phyloP scores from a whole-genome alignment of 2,329 filamentous ascomycete genomes.

The Simplicillium sp. region DNA sequence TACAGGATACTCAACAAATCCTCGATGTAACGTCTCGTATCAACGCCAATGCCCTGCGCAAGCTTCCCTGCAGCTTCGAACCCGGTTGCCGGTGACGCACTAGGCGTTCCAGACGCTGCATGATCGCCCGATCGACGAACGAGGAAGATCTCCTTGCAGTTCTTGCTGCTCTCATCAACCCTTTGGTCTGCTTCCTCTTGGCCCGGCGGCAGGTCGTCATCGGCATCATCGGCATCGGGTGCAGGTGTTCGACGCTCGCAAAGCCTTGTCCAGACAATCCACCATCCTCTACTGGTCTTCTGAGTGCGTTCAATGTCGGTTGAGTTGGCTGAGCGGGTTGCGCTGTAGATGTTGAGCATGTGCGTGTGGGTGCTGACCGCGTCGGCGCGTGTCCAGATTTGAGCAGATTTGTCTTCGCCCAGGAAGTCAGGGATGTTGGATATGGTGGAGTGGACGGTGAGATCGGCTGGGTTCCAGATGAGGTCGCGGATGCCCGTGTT shows the following conservation, averaged over 20 bases:
- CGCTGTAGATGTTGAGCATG: constrained; percentile 44
- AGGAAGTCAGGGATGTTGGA: constrained; percentile 51
- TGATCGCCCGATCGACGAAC: constrained; percentile 52
- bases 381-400: constrained; percentile 49
- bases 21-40: constrained; percentile 68
- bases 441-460: constrained; percentile 53
- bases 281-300: constrained; percentile 60
- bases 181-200: background rate
- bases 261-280: constrained; percentile 58
- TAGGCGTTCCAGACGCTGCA: constrained; percentile 24
- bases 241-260: constrained; percentile 22
- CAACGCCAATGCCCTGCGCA: constrained; percentile 65
- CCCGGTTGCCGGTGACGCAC: constrained; percentile 28
- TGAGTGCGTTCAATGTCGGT: constrained; percentile 50
- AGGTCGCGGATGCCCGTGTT: constrained; percentile 48
- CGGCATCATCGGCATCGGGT: constrained; percentile 6
- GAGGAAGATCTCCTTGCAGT: constrained; percentile 50
- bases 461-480: constrained; percentile 47
- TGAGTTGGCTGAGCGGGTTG: constrained; percentile 28
- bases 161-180: constrained; percentile 8
- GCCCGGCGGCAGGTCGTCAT: background rate
- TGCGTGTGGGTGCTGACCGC: constrained; percentile 57
- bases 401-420: constrained; percentile 15
- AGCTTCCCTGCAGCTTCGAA: constrained; percentile 39
- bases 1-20: constrained; percentile 52